Percentiles rank a stretch among this genome's conserved stretches.
These are phyloP conservation scores for Pythium monospermum DNA, from an alignment of 352 stramenopile genomes.

Conservation along the genomic window DNA sequence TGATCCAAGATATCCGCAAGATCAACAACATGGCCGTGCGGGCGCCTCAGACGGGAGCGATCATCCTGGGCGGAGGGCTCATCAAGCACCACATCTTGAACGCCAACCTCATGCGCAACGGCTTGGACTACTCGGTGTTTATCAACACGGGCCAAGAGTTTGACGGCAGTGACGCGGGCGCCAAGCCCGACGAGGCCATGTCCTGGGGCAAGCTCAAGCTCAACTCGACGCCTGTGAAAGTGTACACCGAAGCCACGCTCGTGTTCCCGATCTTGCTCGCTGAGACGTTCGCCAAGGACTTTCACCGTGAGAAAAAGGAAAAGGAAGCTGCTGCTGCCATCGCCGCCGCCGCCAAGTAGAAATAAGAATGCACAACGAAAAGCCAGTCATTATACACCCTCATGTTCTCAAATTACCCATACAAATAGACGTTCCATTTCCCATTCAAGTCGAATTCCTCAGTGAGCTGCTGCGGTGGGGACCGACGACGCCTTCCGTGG, in stretches of 20 bases:
- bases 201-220: conserved; percentile 99
- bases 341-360: background rate
- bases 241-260: conserved; percentile 97
- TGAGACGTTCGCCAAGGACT: conserved; percentile 98
- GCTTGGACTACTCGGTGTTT: conserved; percentile 98
- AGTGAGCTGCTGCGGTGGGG: background rate
- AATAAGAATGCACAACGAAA: too few relatives aligned
- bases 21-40: conserved; percentile 98
- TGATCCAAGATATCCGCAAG: conserved; percentile 94
- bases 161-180: conserved; percentile 98
- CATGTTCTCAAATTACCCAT: too few relatives aligned
- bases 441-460: too few relatives aligned
- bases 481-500: conserved; percentile 9
- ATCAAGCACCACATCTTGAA: conserved; percentile 99
- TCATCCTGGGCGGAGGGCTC: conserved; percentile 97
- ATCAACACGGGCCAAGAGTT: conserved; percentile 99
- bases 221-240: conserved; percentile 94
- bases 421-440: too few relatives aligned
- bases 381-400: too few relatives aligned
- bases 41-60: conserved; percentile 91
- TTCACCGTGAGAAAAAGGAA: conserved; percentile 47
- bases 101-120: conserved; percentile 99
- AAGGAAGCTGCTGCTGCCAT: background rate
- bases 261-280: conserved; percentile 99
- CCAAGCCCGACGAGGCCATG: conserved; percentile 97